Conservation (phyloP, 2,329 filamentous ascomycete species). For the Neofusicoccum sp. region DNA sequence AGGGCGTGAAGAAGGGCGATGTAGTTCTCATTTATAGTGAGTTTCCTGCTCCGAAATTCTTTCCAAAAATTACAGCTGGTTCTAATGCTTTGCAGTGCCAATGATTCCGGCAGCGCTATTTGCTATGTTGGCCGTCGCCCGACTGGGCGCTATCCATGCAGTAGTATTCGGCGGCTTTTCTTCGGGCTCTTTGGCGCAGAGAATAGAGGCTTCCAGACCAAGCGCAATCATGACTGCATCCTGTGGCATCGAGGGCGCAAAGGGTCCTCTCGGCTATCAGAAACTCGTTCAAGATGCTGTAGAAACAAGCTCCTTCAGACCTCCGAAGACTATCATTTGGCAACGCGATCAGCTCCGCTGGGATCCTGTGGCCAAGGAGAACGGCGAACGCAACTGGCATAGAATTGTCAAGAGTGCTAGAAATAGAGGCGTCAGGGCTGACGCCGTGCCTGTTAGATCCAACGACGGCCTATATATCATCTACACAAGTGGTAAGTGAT, state of each 20-base stretch:
- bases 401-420: constrained; percentile 68
- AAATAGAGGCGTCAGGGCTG: constrained; percentile 65
- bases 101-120: constrained; percentile 92
- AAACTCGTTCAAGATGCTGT: constrained; percentile 75
- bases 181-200: constrained; percentile 74
- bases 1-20: constrained; percentile 79
- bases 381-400: constrained; percentile 78
- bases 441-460: constrained; percentile 74
- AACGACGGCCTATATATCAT: constrained; percentile 86
- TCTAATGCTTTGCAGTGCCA: constrained; percentile 62
- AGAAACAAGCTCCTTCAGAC: constrained; percentile 66
- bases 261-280: constrained; percentile 75
- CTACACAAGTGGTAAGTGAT: constrained; percentile 65
- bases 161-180: constrained; percentile 95
- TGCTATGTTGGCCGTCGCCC: constrained; percentile 76
- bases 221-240: constrained; percentile 80
- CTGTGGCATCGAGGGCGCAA: constrained; percentile 84
- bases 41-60: constrained; percentile 34
- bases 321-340: constrained; percentile 73
- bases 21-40: constrained; percentile 86
- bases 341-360: constrained; percentile 75
- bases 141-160: constrained; percentile 83
- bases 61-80: neutral
- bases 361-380: constrained; percentile 64
- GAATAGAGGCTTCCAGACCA: constrained; percentile 79